Evolutionary conservation across 306 rosid genomes (phyloP), one percentile per base, ranked within the genome.

Genomic region (Fragaria vesca): DNA sequence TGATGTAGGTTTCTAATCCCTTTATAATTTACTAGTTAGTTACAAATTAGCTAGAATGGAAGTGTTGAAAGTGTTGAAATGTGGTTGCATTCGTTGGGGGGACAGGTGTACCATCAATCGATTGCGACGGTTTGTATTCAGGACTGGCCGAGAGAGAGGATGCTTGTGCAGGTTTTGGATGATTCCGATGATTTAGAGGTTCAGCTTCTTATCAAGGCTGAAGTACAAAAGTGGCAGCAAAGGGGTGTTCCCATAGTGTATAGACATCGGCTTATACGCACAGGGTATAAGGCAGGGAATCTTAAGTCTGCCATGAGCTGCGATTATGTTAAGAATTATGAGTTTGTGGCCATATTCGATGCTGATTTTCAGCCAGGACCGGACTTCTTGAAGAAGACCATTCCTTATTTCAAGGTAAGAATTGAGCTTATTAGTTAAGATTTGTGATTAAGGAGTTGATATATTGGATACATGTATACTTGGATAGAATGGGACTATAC

Each of bases 211-310:
- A 95, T 95, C 83, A 95, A 91, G 90, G 97, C 97, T 67, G 99
- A 95, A 85, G 97, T 95, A 65, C 92, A 87, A 73, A 95, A 95
- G 88, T 95, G 99, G 99, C 97, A 92, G 82, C 96, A 91, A 28
- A 85, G 97, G 73, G 99, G 97, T 76, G 89, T 91, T 74, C 91
- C 81, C 72, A 91, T 95, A 70, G 52, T 93, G 78, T 95, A 95
- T 69, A 89, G 99, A 81, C 99, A 95, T 73, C 90, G 99, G 18
- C 97, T 92, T 45, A 81, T 95, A 43, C 97, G 99, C 42, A 88
- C 97, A 32, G 98, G 98, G 76, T 95, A 92, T 74, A 95, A 95
- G 89, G 98, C 97, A 26, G 98, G 98, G 80, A 95, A 95, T 89
- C 98, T 95, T 62, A 95, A 92, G 84, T 95, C 98, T 34, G 98